Conservation (phyloP, 2,329 filamentous ascomycete species). For the Talaromyces atroroseus region DNA sequence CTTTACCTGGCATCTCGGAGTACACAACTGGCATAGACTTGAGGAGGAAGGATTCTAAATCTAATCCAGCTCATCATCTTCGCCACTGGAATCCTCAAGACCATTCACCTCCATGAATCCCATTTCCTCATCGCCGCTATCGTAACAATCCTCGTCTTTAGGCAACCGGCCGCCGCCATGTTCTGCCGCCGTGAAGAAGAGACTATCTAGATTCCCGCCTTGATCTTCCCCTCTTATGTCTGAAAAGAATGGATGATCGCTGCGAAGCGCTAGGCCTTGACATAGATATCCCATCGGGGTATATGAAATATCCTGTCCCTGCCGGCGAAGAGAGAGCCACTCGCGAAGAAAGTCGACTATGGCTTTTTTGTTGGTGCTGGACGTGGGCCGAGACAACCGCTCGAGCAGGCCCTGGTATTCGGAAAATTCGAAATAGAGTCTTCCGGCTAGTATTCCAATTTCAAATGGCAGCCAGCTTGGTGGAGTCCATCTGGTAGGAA, state of each 20-base stretch:
- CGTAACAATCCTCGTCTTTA: not conserved
- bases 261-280: conserved; percentile 21
- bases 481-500: conserved; percentile 36
- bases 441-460: conserved; percentile 53
- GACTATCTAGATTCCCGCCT: not conserved
- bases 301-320: conserved; percentile 31
- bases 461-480: conserved; percentile 54
- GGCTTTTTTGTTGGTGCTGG: not conserved
- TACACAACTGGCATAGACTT: no score
- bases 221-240: not conserved
- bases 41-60: no score
- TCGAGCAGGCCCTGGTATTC: conserved; percentile 19
- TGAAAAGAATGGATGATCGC: conserved; percentile 26
- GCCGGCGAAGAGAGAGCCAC: conserved; percentile 26
- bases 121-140: not conserved
- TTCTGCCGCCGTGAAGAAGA: not conserved
- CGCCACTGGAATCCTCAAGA: not conserved
- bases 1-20: no score
- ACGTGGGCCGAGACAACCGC: conserved; percentile 10
- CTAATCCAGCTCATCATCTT: no score
- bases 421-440: conserved; percentile 46
- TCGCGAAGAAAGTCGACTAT: conserved; percentile 27
- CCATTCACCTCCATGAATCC: no score
- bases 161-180: not conserved
- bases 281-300: conserved; percentile 33